These are phyloP conservation scores for Laburnicola sp. DNA, from an alignment of 2,329 filamentous ascomycete genomes.

Conservation along the genomic window DNA sequence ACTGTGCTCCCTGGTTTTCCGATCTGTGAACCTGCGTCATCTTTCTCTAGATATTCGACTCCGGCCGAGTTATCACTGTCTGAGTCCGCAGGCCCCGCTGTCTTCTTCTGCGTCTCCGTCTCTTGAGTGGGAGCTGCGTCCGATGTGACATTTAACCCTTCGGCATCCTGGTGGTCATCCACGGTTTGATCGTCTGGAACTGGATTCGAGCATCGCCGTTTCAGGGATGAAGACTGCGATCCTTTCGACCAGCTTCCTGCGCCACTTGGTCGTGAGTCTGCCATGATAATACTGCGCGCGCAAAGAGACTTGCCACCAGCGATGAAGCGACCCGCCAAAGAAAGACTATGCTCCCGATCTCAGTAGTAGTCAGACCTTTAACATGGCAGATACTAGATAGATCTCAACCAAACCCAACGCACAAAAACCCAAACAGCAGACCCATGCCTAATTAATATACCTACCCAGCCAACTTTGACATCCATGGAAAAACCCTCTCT, in stretches of 20 bases:
- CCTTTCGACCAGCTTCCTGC: conserved; percentile 9
- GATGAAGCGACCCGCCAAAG: neutral
- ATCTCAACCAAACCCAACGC: too few species aligned
- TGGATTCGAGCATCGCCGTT: conserved; percentile 34
- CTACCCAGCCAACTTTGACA: too few species aligned
- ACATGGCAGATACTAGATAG: too few species aligned
- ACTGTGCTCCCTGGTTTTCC: conserved; percentile 21
- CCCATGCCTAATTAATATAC: too few species aligned
- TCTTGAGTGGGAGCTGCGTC: conserved; percentile 27
- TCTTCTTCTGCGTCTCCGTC: conserved; percentile 32
- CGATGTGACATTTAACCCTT: conserved; percentile 26
- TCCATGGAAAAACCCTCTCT: too few species aligned
- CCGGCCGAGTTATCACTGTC: conserved; percentile 17
- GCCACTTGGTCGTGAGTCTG: conserved; percentile 8
- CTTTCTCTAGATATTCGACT: conserved; percentile 14
- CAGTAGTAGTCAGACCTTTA: too few species aligned
- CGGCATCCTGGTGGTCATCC: conserved; percentile 38
- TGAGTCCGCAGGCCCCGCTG: conserved; percentile 10
- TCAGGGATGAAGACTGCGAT: conserved; percentile 24
- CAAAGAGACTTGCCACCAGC: neutral
- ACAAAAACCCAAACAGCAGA: too few species aligned
- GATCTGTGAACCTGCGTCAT: conserved; percentile 15
- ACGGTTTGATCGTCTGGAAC: conserved; percentile 42
- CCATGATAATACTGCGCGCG: conserved; percentile 7
- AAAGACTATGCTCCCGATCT: neutral